phyloP scores from a whole-genome alignment of 768 basidiomycete genomes.

The Mycena pura region DNA sequence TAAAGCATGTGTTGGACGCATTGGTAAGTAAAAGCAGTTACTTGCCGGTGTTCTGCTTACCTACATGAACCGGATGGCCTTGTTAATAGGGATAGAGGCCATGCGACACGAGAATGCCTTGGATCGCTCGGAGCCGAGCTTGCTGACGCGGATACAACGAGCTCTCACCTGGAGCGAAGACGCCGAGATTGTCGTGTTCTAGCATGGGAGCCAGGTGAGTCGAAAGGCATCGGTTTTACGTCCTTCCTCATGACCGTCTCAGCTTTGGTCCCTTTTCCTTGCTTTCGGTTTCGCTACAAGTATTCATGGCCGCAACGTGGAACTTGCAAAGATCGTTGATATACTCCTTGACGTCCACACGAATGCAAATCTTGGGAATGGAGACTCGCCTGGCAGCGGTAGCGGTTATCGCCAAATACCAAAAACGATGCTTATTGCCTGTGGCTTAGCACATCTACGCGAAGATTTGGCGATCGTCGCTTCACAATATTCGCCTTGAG shows the following conservation, averaged over 20 bases:
- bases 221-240: background rate
- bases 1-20: background rate
- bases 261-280: background rate
- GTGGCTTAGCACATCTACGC: background rate
- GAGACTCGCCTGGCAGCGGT: slow-evolving; percentile 3
- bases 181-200: background rate
- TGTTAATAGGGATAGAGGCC: background rate
- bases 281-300: background rate
- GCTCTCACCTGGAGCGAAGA: background rate
- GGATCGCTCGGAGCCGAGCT: background rate
- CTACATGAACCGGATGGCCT: background rate
- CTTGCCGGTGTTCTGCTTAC: too few relatives aligned
- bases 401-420: slow-evolving; percentile 2
- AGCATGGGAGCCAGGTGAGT: background rate
- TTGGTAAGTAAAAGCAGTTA: too few relatives aligned
- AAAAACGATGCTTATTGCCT: slow-evolving; percentile 4
- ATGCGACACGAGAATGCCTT: background rate
- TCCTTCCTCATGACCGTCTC: background rate
- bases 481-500: background rate
- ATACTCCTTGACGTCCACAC: background rate
- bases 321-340: background rate
- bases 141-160: background rate
- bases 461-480: background rate
- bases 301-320: slow-evolving; percentile 7
- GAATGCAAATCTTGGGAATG: slow-evolving; percentile 5